Evolutionary conservation across 192 early-diverging fungal species (phyloP).

Genomic region (Coemansia sp.): DNA sequence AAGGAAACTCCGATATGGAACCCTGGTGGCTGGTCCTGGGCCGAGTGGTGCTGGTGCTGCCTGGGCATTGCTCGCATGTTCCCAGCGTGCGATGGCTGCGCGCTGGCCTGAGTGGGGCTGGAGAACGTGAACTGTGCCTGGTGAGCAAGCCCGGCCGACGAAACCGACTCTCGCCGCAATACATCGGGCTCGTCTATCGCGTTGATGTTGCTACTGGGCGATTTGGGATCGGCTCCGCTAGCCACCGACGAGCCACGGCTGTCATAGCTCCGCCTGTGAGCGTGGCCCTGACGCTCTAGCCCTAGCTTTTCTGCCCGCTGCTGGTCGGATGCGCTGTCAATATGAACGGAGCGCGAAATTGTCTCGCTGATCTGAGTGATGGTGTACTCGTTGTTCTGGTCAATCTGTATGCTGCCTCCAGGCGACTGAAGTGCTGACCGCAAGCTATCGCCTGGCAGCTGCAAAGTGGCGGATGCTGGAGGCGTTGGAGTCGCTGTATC

Average conservation of each 20-base stretch:
- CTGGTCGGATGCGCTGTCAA: neutral
- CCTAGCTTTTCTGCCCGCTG: neutral
- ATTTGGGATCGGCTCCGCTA: slow-evolving; percentile 2
- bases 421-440: neutral
- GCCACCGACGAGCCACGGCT: slow-evolving; percentile 10
- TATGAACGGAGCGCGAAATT: neutral
- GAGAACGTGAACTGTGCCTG: slow-evolving; percentile 44
- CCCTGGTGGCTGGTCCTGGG: neutral
- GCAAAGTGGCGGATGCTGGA: neutral
- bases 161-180: slow-evolving; percentile 15
- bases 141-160: slow-evolving; percentile 28
- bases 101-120: slow-evolving; percentile 10
- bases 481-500: neutral
- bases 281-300: neutral
- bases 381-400: slow-evolving; percentile 1
- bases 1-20: neutral
- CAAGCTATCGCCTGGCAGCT: neutral
- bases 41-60: neutral
- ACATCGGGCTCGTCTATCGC: neutral
- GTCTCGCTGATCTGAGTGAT: slow-evolving; percentile 7
- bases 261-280: neutral
- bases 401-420: neutral
- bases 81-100: neutral
- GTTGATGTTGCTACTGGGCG: neutral
- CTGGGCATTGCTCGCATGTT: neutral